Percentiles rank a stretch among this genome's conserved stretches.
Evolutionary conservation across 2,329 filamentous ascomycete genomes (phyloP).

Genomic region (Plectosphaerella sp.): DNA sequence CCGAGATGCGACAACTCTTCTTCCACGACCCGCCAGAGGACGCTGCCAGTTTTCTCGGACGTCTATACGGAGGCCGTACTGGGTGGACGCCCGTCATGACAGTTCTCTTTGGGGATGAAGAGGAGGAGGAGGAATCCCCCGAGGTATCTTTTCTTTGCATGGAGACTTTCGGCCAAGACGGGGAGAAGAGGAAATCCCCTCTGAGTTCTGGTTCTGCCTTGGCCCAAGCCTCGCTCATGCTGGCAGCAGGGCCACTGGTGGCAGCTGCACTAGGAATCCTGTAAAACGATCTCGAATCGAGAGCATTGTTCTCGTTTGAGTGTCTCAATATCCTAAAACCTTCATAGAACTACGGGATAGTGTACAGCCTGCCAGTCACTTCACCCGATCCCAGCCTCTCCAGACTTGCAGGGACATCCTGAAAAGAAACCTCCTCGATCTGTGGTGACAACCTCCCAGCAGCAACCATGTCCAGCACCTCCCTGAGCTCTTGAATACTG

Average conservation of each 20-base stretch:
- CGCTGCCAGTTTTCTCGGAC: not conserved
- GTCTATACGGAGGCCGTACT: not conserved
- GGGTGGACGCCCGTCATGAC: constrained; percentile 2
- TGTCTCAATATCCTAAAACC: no score
- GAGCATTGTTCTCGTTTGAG: no score
- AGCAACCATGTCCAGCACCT: constrained; percentile 3
- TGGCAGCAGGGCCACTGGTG: no score
- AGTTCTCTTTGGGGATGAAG: not conserved
- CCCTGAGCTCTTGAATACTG: constrained; percentile 1
- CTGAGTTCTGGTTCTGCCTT: not conserved
- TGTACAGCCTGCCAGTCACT: not conserved
- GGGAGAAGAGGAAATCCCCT: not conserved
- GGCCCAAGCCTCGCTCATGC: no score
- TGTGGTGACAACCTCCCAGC: not conserved
- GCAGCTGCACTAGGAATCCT: no score
- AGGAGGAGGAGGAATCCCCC: not conserved
- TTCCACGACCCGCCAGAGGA: constrained; percentile 1
- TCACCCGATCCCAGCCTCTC: not conserved
- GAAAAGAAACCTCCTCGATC: not conserved
- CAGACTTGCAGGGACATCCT: not conserved
- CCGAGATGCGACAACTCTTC: constrained; percentile 1
- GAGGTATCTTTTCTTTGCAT: constrained; percentile 1
- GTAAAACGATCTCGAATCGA: no score
- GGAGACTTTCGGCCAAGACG: not conserved
- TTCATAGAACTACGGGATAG: not conserved